Evolutionary conservation across 345 rosid species (phyloP), one percentile per base, ranked within the genome.

Genomic region (Syzygium oleosum): DNA sequence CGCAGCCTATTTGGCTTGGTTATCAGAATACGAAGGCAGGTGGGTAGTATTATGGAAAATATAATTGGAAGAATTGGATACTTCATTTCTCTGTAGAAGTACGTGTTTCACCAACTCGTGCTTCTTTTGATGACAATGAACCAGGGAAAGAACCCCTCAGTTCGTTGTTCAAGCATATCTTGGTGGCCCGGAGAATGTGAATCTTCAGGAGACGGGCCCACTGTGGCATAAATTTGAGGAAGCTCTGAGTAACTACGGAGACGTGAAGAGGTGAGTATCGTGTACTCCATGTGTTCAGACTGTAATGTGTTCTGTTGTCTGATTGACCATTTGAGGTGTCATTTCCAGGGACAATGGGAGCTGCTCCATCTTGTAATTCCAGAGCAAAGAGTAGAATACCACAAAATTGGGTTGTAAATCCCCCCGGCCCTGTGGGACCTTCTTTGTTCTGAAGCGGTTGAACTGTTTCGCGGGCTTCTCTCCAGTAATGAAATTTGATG

Each of bases 21-120:
- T 98, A 92, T 93, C 97, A 23, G 93, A 92, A 90, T 96, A 96
- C 84, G 98, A 98, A 91, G 97, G 98, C 89, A 90, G 95, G 99
- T 96, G 92, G 7, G 92, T 63, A 59, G 88, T 34, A 5, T 54
- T 17, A 3, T 23, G 49, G n/a, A 85, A 65, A 54, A 14, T 27
- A 65, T 6, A 80, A 38, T 34, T 78, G 55, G 51, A 2, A 59
- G 43, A 14, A 19, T 27, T 41, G 51, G 51, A 43, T 54, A 52
- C 86, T 80, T 84, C 84, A 51, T 61, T 85, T 16, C n/a, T 73
- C 46, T 17, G 80, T 34, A 34, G 4, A 19, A 73, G 46, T 19
- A 34, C 49, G 80, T 17, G 46, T 68, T 34, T 68, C 43, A 34
- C 80, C 25, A 19, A 73, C 43, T 73, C 80, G 19, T 34, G 13